Evolutionary conservation across 148 eudicot genomes (phyloP), one percentile per base, ranked within the genome.

Genomic region (Rhododendron williamsianum): DNA sequence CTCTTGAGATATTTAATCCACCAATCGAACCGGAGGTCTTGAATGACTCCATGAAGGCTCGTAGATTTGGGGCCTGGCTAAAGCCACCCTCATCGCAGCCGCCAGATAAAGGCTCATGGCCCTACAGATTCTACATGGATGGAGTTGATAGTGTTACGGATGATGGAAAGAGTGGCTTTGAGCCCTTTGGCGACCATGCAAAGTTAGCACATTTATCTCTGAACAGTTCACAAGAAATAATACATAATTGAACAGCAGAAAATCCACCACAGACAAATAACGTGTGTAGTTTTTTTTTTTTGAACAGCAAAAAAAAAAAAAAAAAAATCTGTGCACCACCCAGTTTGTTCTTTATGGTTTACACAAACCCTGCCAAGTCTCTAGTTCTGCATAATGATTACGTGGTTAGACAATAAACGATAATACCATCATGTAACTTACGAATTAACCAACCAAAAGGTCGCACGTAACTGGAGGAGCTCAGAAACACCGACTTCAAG

Each of bases 61-160:
- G 54, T 43, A 45, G 38, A 23, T 48, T 67, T 16, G 77, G 76
- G n/a, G 77, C 84, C 0, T 25, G 16, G 13, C 41, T 63, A 36
- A 43, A 82, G 27, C 84, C 77, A 3, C 41, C n/a, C 2, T 82
- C n/a, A 21, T 82, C 77, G 25, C 30, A 82, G 56, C 77, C 58
- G 18, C 60, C 43, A 12, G 60, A 67, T 11, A 46, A 41, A 48
- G 84, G 84, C 19, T 82, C 77, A 19, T 21, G 76, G 12, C 1
- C 9, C 54, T 16, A 82, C 21, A 8, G 2, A 35, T 12, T 27
- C n/a, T n/a, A 45, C 3, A 33, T 16, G 36, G 16, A 82, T 67
- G 58, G 41, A 82, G 77, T 27, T 27, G 56, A 45, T 11, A 43
- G 48, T 63, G 65, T 41, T 60, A 49, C 52, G 23, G 51, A 36